phyloP scores from a whole-genome alignment of 768 basidiomycete genomes.

The Strobilomyces dryophilus region DNA sequence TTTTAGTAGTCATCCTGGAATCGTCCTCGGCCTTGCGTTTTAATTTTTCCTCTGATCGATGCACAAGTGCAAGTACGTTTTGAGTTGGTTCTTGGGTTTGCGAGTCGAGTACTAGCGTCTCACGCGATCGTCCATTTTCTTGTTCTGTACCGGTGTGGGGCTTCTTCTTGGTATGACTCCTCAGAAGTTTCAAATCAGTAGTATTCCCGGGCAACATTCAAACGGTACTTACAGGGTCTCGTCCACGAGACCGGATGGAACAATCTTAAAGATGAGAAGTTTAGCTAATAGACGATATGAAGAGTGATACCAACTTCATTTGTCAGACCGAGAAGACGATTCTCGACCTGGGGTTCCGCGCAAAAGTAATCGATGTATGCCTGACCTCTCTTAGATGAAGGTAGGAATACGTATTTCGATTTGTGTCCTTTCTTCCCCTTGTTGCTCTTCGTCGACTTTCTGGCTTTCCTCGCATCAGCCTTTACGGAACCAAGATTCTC shows the following conservation, averaged over 20 bases:
- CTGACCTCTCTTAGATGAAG: conserved; percentile 37
- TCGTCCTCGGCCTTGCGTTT: conserved; percentile 33
- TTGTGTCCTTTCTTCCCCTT: conserved; percentile 47
- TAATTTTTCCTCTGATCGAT: conserved; percentile 21
- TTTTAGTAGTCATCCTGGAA: conserved; percentile 39
- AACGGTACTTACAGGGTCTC: conserved; percentile 11
- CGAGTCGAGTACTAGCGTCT: conserved; percentile 18
- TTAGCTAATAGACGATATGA: neutral
- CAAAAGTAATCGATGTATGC: conserved; percentile 69
- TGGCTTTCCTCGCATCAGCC: conserved; percentile 36
- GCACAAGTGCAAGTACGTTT: conserved; percentile 15
- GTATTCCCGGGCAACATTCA: neutral
- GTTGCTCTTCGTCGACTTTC: conserved; percentile 39
- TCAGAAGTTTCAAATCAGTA: neutral
- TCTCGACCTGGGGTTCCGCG: conserved; percentile 56
- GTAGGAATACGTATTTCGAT: conserved; percentile 55
- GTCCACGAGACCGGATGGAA: conserved; percentile 7
- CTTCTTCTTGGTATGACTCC: neutral
- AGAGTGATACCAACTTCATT: conserved; percentile 43
- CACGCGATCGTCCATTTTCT: neutral
- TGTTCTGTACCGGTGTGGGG: neutral
- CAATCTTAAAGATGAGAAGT: conserved; percentile 6
- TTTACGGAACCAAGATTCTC: conserved; percentile 48
- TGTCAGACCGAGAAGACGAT: conserved; percentile 53
- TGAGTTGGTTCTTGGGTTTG: conserved; percentile 44